Evolutionary conservation across 345 rosid species (phyloP), one percentile per base, ranked within the genome.

Genomic region (Hibiscus syriacus): DNA sequence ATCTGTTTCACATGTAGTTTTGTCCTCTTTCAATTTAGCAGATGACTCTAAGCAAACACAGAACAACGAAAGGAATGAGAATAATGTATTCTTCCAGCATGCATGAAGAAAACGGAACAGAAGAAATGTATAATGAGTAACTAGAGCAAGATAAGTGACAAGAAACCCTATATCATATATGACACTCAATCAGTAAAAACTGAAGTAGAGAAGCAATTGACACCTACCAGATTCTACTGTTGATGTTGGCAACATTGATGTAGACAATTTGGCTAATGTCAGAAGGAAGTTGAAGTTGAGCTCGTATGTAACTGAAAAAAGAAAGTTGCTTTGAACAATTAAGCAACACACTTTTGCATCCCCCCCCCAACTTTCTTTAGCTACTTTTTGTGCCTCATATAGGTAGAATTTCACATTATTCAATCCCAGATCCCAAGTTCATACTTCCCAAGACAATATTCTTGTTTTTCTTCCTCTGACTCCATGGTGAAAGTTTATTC

Each of bases 181-280:
- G 4, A 9, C 17, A 66, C 6, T 65, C 39, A 65, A 27, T 38
- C 5, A 29, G 23, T 46, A 50, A 36, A 52, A 17, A 4, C 10
- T 29, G 5, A 49, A 52, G 49, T 5, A 38, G 12, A 53, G 27
- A 52, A 52, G 50, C 5, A 54, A 14, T 67, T n/a, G 46, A 49
- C 19, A 52, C 41, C 43, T 41, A 86, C 95, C 98, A 66, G 98
- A 87, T 68, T 86, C 94, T 79, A 86, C 72, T 59, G 79, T 54
- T 30, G 91, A 75, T 68, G 59, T 74, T 50, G 87, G 84, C 73
- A 75, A 78, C 76, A 79, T 74, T 78, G 82, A 76, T 39, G 77
- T 74, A 56, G 93, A 92, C 81, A 95, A 69, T 76, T 90, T 87
- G 53, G 93, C 95, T 78, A 90, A 76, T 30, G 91, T 85, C 72